Percentiles rank a stretch among this genome's conserved stretches.
Evolutionary conservation across 2,329 filamentous ascomycete species (phyloP).

Genomic region (Magnaporthiopsis rhizophila): DNA sequence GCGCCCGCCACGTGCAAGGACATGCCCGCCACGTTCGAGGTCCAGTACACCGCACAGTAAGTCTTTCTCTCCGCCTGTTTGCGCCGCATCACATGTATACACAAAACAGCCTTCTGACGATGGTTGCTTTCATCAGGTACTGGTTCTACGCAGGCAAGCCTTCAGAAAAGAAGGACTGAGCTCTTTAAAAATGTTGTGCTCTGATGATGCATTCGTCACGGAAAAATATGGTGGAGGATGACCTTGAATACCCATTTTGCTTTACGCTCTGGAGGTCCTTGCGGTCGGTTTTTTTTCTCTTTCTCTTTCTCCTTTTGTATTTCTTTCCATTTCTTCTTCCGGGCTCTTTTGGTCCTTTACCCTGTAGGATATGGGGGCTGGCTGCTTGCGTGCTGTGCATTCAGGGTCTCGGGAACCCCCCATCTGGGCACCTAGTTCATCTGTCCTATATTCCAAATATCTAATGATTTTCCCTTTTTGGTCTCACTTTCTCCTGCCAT

Average conservation of each 20-base stretch:
- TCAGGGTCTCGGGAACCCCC: not conserved
- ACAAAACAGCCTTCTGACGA: not conserved
- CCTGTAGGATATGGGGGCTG: not conserved
- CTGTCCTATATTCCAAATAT: not conserved
- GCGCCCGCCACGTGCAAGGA: constrained; percentile 66
- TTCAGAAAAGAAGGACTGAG: constrained; percentile 3
- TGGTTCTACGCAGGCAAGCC: constrained; percentile 26
- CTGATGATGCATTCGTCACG: not conserved
- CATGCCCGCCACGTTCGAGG: constrained; percentile 53
- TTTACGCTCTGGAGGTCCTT: not conserved
- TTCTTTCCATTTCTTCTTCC: not conserved
- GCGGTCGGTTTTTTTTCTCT: not conserved
- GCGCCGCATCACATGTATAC: not conserved
- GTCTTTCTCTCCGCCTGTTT: constrained; percentile 28
- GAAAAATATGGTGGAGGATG: not conserved
- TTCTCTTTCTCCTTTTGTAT: not conserved
- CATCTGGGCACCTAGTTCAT: not conserved
- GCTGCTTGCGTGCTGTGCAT: not conserved
- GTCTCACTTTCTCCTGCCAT: not conserved
- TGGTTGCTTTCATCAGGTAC: constrained; percentile 20
- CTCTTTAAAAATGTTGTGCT: not conserved
- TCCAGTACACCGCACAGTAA: constrained; percentile 81
- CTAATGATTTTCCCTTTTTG: not conserved
- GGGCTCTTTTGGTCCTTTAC: not conserved
- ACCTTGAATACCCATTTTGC: not conserved